Base-by-base conservation (phyloP, 768 basidiomycete species). In the Erythrobasidium yunnanense region DNA sequence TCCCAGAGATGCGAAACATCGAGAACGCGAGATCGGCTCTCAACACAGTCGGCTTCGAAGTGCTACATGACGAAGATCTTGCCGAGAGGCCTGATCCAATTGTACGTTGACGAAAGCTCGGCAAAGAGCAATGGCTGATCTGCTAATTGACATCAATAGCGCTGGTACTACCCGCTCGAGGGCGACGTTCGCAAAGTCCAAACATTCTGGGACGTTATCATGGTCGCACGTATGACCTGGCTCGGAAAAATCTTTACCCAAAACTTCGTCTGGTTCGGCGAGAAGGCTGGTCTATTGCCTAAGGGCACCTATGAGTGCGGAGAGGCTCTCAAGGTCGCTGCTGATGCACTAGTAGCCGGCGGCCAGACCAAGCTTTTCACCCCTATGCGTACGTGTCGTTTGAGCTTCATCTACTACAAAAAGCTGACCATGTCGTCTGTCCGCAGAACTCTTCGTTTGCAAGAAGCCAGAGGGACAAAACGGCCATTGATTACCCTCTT, bases 131-230 rank as follows among this genome's bases (percentile, higher is more conserved):
- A 18, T 23, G 25, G 15, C 38, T 49, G 25, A 7, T 58, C 33
- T n/a, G 38, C 23, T 46, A n/a, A n/a, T n/a, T 33, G 1, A 22
- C 23, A 13, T 67, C 34, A 75, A 75, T 68, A 68, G 49, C 83
- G 85, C 0, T 99, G 95, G 95, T 99, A 92, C 78, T 97, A 96
- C 77, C 91, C 92, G 0, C 81, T 97, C 27, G 91, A 95, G 77
- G 93, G 95, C 69, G 89, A 99, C 76, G 81, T 95, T 69, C 73
- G 78, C 69, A 95, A 96, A 77, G 87, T 90, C 1, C 93, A 99
- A 79, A 96, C 92, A 1, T 74, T 83, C 34, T 95, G 90, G 88
- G 95, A 96, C 75, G 84, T 84, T 69, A 78, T 90, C 70, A 87
- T 86, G 8, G 86, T 88, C 34, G 89, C 86, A 86, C 81, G 92